Percentiles rank a stretch among this genome's conserved stretches.
Evolutionary conservation across 169 alveolate species (phyloP).

Genomic region (Plasmodium berghei): DNA sequence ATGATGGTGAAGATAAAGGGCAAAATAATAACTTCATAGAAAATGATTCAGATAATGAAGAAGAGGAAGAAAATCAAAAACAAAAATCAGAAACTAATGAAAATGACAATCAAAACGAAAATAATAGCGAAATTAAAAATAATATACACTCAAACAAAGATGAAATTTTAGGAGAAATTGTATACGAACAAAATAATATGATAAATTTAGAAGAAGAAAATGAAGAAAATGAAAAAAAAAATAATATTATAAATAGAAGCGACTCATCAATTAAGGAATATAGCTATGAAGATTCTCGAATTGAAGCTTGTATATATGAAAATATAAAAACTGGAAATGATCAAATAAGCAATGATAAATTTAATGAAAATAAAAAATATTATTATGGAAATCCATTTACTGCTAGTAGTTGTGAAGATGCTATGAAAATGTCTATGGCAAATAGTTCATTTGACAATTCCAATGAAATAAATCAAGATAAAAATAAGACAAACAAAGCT

Average conservation of each 20-base stretch:
- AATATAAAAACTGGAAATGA: background rate
- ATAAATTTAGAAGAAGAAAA: conserved; percentile 2
- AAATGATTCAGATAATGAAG: background rate
- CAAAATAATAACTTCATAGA: background rate
- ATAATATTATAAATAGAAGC: conserved; percentile 10
- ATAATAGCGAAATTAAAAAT: background rate
- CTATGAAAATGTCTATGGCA: no score
- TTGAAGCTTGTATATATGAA: conserved; percentile 28
- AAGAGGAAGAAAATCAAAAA: background rate
- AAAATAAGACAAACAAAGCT: conserved; percentile 16
- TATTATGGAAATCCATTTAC: conserved; percentile 34
- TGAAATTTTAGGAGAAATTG: background rate
- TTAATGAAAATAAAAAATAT: conserved; percentile 9
- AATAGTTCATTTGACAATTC: no score
- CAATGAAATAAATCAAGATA: background rate
- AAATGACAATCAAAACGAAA: background rate
- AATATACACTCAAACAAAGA: background rate
- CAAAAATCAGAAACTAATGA: background rate
- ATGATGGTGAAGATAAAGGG: conserved; percentile 1
- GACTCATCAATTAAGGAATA: conserved; percentile 15
- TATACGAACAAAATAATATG: background rate
- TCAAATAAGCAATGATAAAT: background rate
- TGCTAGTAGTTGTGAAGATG: conserved; percentile 20
- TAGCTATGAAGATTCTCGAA: conserved; percentile 36
- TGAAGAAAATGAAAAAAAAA: background rate